Evolutionary conservation across 768 basidiomycete species (phyloP).

Genomic region (Tricholoma furcatifolium): DNA sequence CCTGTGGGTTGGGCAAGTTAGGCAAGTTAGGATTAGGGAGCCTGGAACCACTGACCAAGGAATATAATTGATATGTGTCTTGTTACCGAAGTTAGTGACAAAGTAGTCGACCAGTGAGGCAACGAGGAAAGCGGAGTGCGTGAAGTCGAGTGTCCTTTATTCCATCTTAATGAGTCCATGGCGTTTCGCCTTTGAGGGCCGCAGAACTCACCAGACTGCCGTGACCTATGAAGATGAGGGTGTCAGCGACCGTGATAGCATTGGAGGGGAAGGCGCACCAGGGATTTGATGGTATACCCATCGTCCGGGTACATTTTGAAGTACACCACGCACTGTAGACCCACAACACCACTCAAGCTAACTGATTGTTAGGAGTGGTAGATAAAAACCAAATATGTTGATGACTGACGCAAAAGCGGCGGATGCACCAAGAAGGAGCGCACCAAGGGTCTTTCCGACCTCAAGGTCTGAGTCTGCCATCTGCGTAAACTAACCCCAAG

Average conservation of each 20-base stretch:
- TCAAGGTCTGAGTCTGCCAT: constrained; percentile 1
- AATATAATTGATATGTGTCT: constrained; percentile 6
- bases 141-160: constrained; percentile 20
- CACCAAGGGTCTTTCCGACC: constrained; percentile 14
- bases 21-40: background rate
- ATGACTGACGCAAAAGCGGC: constrained; percentile 21
- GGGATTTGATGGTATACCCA: constrained; percentile 10
- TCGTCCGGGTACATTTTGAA: constrained; percentile 25
- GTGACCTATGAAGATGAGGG: constrained; percentile 6
- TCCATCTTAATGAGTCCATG: background rate
- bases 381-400: background rate
- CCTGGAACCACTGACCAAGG: constrained; percentile 18
- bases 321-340: constrained; percentile 23
- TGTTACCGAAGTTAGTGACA: constrained; percentile 19
- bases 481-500: background rate
- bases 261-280: constrained; percentile 13
- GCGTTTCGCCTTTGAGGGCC: no score
- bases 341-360: constrained; percentile 24
- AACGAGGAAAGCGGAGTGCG: constrained; percentile 20
- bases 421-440: constrained; percentile 22
- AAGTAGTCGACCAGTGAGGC: constrained; percentile 22
- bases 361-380: background rate
- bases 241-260: background rate
- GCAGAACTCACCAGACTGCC: constrained; percentile 9
- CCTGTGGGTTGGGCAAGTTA: constrained; percentile 4